Conservation (phyloP, 2,329 filamentous ascomycete genomes). For the Aureobasidium sp. region DNA sequence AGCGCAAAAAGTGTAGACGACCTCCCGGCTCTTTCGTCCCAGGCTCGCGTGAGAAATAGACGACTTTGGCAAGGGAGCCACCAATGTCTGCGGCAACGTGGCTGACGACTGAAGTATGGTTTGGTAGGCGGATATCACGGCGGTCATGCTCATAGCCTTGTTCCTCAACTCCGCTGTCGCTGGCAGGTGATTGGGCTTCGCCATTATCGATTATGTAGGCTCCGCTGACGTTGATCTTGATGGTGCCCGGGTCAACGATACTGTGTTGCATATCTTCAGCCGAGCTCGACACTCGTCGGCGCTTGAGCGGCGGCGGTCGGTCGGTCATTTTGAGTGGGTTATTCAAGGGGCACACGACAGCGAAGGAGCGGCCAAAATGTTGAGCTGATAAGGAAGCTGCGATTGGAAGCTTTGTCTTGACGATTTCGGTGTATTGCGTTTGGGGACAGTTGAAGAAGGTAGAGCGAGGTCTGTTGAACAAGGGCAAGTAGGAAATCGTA, state of each 20-base stretch:
- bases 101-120: constrained; percentile 90
- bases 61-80: constrained; percentile 88
- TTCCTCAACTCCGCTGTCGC: constrained; percentile 33
- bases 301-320: constrained; percentile 20
- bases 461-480: no score
- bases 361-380: background rate
- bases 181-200: constrained; percentile 25
- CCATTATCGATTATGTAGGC: constrained; percentile 79
- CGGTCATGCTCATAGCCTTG: constrained; percentile 64
- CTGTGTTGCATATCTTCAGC: constrained; percentile 41
- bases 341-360: constrained; percentile 1
- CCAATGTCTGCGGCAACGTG: constrained; percentile 98
- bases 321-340: background rate
- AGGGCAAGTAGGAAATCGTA: background rate
- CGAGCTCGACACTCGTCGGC: constrained; percentile 30
- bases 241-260: constrained; percentile 56
- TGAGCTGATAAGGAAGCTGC: constrained; percentile 9
- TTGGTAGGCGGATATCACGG: constrained; percentile 90
- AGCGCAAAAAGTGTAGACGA: constrained; percentile 87
- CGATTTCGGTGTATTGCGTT: background rate
- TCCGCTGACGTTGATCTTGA: constrained; percentile 93
- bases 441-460: no score
- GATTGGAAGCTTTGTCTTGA: background rate
- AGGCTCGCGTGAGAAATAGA: constrained; percentile 89
- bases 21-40: constrained; percentile 74